phyloP scores from a whole-genome alignment of 306 rosid species.

The Albizia julibrissin region DNA sequence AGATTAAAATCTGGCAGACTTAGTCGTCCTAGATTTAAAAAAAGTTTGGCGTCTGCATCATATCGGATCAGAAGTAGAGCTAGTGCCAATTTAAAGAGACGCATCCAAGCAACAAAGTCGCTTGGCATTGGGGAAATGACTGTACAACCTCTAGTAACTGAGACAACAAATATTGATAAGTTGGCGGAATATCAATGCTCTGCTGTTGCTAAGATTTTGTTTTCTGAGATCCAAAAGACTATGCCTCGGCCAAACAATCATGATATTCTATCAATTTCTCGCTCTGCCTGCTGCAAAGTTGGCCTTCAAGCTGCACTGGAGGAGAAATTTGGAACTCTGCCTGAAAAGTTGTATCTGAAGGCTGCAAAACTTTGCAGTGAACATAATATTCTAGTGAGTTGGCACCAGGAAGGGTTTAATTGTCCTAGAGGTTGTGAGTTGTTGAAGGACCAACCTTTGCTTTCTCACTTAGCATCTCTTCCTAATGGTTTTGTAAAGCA shows the following conservation, averaged over 20 bases:
- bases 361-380: slow-evolving; percentile 95
- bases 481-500: slow-evolving; percentile 41
- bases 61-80: slow-evolving; percentile 80
- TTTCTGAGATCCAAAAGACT: slow-evolving; percentile 83
- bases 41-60: slow-evolving; percentile 74
- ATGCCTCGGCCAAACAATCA: slow-evolving; percentile 76
- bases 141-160: slow-evolving; percentile 50
- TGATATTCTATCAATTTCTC: slow-evolving; percentile 75
- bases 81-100: slow-evolving; percentile 68
- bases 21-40: slow-evolving; percentile 82
- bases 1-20: slow-evolving; percentile 92
- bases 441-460: slow-evolving; percentile 51
- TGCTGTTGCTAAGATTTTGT: slow-evolving; percentile 79
- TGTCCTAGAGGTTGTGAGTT: slow-evolving; percentile 77
- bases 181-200: slow-evolving; percentile 75
- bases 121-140: slow-evolving; percentile 50
- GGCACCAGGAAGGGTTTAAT: slow-evolving; percentile 81
- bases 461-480: slow-evolving; percentile 62
- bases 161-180: slow-evolving; percentile 53
- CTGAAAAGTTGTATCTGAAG: slow-evolving; percentile 77
- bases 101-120: slow-evolving; percentile 70
- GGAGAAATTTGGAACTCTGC: slow-evolving; percentile 74
- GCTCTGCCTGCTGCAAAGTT: slow-evolving; percentile 80
- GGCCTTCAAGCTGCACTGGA: slow-evolving; percentile 66
- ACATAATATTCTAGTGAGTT: slow-evolving; percentile 53